Evolutionary conservation across 2,329 filamentous ascomycete species (phyloP), one percentile per base, ranked within the genome.

Genomic region (Arthrobotrys musiformis): DNA sequence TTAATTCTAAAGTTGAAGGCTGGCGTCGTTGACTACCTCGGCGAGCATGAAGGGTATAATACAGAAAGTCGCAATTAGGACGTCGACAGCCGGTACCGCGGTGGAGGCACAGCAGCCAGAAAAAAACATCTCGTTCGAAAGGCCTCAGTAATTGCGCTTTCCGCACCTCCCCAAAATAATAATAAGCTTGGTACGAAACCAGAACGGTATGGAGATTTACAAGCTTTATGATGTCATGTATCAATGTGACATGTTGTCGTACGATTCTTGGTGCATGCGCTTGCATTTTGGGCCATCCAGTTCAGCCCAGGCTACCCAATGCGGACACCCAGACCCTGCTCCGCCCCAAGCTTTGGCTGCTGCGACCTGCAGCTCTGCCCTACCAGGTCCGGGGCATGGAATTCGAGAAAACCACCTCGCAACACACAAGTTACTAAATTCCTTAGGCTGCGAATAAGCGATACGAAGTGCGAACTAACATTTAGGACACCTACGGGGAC

Each of bases 231-330:
- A 52, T 52, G 46, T 52, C 46, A 52, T n/a, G 5, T 28, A 28
- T 6, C 46, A 52, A 52, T 26, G 46, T 52, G 46, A 26, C 46
- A 52, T 52, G 46, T 2, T 52, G 46, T 54, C 50, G 50, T 54
- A 33, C 26, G 28, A 54, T 33, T 5, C 11, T 30, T 15, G n/a
- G 11, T 11, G 30, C 30, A 33, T n/a, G n/a, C n/a, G n/a, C n/a
- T n/a, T n/a, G n/a, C n/a, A n/a, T n/a, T n/a, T n/a, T n/a, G n/a
- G n/a, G n/a, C n/a, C n/a, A n/a, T n/a, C n/a, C n/a, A n/a, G n/a
- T 35, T 24, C 28, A 28, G 50, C 50, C 28, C 28, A 30, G 28
- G 22, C 22, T 54, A 15, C 50, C 46, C 50, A 9, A 54, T 33
- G 4, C 26, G 4, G 50, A 33, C 11, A 35, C 22, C 22, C 28